Evolutionary conservation across 345 rosid genomes (phyloP).

Genomic region (Geranium brycei): DNA sequence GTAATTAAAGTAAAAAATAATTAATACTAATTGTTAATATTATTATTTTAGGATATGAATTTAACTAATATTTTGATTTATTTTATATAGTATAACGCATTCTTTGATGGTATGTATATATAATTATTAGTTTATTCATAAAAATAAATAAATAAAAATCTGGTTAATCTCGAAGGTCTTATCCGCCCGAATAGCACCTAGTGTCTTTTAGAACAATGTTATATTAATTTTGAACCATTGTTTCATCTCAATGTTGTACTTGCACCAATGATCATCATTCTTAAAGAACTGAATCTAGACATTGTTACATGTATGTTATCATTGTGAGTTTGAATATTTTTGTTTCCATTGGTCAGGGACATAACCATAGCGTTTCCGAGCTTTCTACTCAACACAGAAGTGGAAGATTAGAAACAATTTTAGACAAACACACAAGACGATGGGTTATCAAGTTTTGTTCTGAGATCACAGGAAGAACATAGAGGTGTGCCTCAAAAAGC

Average conservation of each 20-base stretch:
- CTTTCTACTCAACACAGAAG: slow-evolving; percentile 15
- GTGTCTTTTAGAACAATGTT: background rate
- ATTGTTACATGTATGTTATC: background rate
- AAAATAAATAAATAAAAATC: no score
- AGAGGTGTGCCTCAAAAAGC: background rate
- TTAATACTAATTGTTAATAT: background rate
- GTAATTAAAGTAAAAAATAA: no score
- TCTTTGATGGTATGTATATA: no score
- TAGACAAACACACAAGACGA: background rate
- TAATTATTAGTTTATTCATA: no score
- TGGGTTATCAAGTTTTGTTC: background rate
- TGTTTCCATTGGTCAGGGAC: slow-evolving; percentile 9
- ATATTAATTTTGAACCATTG: background rate
- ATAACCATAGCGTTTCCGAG: slow-evolving; percentile 22
- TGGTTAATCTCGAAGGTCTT: no score
- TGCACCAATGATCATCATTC: background rate
- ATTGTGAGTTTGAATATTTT: background rate
- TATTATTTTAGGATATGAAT: no score
- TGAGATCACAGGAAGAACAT: background rate
- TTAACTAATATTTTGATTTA: no score
- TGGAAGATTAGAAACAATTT: slow-evolving; percentile 1
- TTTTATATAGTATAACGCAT: no score
- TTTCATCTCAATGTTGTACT: background rate
- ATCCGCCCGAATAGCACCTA: no score
- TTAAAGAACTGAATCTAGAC: background rate